Conservation (phyloP, 345 rosid genomes). For the Noccaea bulbosa region DNA sequence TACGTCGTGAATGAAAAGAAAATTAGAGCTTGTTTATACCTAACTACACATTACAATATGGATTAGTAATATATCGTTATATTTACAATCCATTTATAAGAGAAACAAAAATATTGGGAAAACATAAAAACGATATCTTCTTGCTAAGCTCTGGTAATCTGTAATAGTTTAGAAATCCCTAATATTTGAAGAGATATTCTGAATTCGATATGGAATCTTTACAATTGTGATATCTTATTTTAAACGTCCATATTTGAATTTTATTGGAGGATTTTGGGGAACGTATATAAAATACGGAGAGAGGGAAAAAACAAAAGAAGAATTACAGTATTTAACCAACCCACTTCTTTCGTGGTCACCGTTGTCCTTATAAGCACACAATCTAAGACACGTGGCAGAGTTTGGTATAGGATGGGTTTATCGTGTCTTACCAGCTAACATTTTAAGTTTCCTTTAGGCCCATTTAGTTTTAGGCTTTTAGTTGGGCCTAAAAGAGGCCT, state of each 20-base stretch:
- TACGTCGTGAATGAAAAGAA: not conserved
- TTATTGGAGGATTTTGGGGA: slow-evolving; percentile 22
- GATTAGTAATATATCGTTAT: not conserved
- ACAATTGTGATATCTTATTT: not conserved
- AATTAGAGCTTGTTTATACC: not conserved
- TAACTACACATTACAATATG: not conserved
- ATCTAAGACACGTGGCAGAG: slow-evolving; percentile 39
- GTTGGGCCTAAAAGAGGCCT: slow-evolving; percentile 20
- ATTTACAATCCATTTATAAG: not conserved
- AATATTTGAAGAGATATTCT: slow-evolving; percentile 23
- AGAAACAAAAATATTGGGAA: not conserved
- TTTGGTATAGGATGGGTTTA: slow-evolving; percentile 27
- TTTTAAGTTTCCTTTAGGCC: not conserved
- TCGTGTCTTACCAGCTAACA: slow-evolving; percentile 21
- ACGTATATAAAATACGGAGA: slow-evolving; percentile 29
- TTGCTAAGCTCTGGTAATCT: not conserved
- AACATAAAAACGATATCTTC: not conserved
- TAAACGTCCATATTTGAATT: slow-evolving; percentile 29
- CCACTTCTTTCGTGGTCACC: slow-evolving; percentile 32
- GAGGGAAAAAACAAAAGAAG: not conserved
- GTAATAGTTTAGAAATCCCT: not conserved
- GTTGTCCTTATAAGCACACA: slow-evolving; percentile 34
- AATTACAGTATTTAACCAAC: slow-evolving; percentile 24
- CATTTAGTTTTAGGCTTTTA: not conserved
- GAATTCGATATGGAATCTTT: slow-evolving; percentile 16